These are phyloP conservation scores for Hypoxylon sp. DNA, from an alignment of 2,329 filamentous ascomycete genomes.

Conservation along the genomic window DNA sequence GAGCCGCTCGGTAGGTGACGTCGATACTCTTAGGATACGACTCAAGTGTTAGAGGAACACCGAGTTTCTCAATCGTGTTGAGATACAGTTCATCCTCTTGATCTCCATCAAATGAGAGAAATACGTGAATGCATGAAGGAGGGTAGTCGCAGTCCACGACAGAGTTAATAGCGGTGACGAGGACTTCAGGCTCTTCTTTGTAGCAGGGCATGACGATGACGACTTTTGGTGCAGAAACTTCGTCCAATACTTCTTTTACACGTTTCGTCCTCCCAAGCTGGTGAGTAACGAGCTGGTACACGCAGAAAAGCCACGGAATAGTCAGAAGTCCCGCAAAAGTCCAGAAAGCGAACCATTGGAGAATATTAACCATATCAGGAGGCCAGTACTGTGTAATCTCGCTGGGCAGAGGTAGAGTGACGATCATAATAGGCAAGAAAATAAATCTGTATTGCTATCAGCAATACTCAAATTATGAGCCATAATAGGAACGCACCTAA, in stretches of 20 bases:
- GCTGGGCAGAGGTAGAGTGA: slow-evolving; percentile 86
- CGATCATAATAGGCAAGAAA: slow-evolving; percentile 94
- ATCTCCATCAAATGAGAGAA: slow-evolving; percentile 94
- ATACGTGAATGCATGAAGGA: slow-evolving; percentile 90
- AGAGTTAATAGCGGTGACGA: slow-evolving; percentile 89
- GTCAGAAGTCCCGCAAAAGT: slow-evolving; percentile 87
- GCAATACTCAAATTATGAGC: slow-evolving; percentile 6
- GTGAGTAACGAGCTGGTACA: slow-evolving; percentile 91
- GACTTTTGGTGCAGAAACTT: slow-evolving; percentile 88
- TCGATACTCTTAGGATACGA: slow-evolving; percentile 92
- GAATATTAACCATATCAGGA: slow-evolving; percentile 71
- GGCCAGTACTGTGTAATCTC: slow-evolving; percentile 82
- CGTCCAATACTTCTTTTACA: slow-evolving; percentile 87
- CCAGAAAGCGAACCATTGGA: slow-evolving; percentile 98
- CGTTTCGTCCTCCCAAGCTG: slow-evolving; percentile 84
- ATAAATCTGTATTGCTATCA: slow-evolving; percentile 69
- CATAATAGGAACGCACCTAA: slow-evolving; percentile 70
- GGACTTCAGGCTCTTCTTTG: slow-evolving; percentile 86
- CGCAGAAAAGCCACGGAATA: slow-evolving; percentile 91
- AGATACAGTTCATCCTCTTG: slow-evolving; percentile 90
- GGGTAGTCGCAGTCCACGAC: slow-evolving; percentile 96
- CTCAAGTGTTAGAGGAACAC: slow-evolving; percentile 81
- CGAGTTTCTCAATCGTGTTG: slow-evolving; percentile 85
- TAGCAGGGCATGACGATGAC: slow-evolving; percentile 98
- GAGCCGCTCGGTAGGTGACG: slow-evolving; percentile 82